Evolutionary conservation across 1,284 basidiomycete genomes (phyloP).

Genomic region (Ganoderma lucidum): DNA sequence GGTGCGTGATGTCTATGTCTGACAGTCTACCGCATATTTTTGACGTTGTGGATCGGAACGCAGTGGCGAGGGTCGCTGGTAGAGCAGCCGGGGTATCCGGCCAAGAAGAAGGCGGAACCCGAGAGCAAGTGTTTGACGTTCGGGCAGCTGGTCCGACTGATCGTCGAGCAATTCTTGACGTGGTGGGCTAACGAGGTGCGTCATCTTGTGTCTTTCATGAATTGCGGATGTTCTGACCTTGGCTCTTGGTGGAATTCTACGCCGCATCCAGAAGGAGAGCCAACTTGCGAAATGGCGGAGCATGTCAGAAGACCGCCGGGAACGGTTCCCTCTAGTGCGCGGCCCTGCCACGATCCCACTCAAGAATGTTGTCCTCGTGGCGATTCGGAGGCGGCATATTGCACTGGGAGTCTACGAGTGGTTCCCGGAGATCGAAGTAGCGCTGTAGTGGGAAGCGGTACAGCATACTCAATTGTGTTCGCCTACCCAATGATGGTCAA

Average conservation of each 20-base stretch:
- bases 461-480: not conserved
- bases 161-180: slow-evolving; percentile 2
- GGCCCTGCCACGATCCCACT: not conserved
- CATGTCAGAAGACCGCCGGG: not conserved
- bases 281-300: not conserved
- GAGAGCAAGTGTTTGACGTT: not conserved
- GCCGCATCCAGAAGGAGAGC: not conserved
- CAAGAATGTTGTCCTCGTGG: slow-evolving; percentile 9
- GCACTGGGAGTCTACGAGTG: slow-evolving; percentile 15
- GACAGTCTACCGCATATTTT: not conserved
- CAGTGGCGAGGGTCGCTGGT: not conserved
- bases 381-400: slow-evolving; percentile 3
- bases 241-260: not conserved
- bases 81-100: not conserved
- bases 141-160: not conserved
- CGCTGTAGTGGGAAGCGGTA: not conserved
- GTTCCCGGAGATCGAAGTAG: slow-evolving; percentile 14
- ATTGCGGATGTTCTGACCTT: not conserved
- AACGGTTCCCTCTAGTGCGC: not conserved
- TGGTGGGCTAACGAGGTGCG: slow-evolving; percentile 17
- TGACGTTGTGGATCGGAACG: not conserved
- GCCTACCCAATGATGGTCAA: no score
- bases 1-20: not conserved
- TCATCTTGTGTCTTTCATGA: not conserved
- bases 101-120: not conserved